phyloP scores from a whole-genome alignment of 176 grass and related monocot genomes.

The Avena eriantha region DNA sequence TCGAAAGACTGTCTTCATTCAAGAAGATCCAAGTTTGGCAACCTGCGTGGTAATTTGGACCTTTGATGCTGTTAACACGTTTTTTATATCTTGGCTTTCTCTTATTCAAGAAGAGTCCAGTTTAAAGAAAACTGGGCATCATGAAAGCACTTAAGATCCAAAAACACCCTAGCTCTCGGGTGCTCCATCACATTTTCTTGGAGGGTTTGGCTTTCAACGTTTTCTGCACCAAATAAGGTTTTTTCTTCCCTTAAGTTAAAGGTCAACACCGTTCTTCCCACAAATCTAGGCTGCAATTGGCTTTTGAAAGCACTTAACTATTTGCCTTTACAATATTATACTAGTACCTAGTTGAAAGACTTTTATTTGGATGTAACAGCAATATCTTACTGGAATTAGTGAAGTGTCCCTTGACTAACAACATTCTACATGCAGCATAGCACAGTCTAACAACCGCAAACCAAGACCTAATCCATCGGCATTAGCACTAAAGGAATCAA shows the following conservation, averaged over 20 bases:
- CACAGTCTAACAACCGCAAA: background rate
- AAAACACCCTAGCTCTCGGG: background rate
- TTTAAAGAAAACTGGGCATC: background rate
- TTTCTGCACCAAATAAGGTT: background rate
- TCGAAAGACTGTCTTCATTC: background rate
- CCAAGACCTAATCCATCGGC: background rate
- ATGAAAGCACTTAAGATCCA: slow-evolving; percentile 19
- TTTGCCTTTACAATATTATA: background rate
- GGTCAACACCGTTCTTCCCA: background rate
- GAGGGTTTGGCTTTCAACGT: background rate
- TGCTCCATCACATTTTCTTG: background rate
- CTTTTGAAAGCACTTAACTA: slow-evolving; percentile 2
- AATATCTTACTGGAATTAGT: background rate
- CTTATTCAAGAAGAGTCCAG: background rate
- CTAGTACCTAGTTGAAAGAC: background rate
- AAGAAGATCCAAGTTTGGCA: slow-evolving; percentile 2
- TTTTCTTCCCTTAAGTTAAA: background rate
- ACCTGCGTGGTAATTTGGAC: background rate
- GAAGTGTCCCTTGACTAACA: background rate
- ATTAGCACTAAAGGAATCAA: background rate
- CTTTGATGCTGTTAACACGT: background rate
- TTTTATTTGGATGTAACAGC: background rate
- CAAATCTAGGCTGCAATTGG: background rate
- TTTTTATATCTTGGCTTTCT: background rate
- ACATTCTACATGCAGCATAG: background rate